These are phyloP conservation scores for Cucumis melo DNA, from an alignment of 306 rosid species.

Conservation along the genomic window DNA sequence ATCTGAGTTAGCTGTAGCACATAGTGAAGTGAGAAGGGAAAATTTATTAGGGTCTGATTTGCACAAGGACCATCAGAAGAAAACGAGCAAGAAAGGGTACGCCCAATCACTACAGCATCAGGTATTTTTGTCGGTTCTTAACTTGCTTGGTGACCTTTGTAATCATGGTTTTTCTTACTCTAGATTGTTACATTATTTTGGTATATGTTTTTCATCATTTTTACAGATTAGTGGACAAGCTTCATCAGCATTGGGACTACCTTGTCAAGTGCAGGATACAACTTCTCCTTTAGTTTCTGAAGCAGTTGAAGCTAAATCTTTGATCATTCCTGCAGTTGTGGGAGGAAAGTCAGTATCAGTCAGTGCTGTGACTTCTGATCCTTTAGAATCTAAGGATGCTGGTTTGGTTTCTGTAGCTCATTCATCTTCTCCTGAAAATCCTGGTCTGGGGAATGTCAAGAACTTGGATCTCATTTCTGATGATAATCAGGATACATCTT, in stretches of 20 bases:
- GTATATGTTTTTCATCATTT: background rate
- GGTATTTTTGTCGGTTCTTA: constrained; percentile 28
- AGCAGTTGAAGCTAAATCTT: constrained; percentile 21
- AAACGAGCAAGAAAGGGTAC: constrained; percentile 34
- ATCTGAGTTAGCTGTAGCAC: constrained; percentile 19
- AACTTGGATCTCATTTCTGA: constrained; percentile 8
- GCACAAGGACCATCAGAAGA: constrained; percentile 49
- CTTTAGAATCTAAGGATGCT: constrained; percentile 23
- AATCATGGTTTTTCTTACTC: background rate
- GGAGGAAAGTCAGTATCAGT: constrained; percentile 20
- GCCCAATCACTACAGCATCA: constrained; percentile 39
- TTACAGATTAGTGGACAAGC: constrained; percentile 42
- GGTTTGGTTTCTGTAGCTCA: constrained; percentile 9
- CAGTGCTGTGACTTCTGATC: constrained; percentile 9
- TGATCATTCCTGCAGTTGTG: constrained; percentile 9
- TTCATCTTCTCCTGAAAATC: constrained; percentile 25
- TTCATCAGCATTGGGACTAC: constrained; percentile 16
- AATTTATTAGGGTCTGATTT: constrained; percentile 44
- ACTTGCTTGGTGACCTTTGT: constrained; percentile 2
- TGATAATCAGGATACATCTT: constrained; percentile 19
- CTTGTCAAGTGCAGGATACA: constrained; percentile 18
- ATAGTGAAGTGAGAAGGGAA: constrained; percentile 42
- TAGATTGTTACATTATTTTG: background rate
- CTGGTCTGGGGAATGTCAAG: constrained; percentile 17
- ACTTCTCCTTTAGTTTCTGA: constrained; percentile 18